Percentiles rank a stretch among this genome's conserved stretches.
Evolutionary conservation across 1,284 basidiomycete species (phyloP).

Genomic region (Fomitopsis betulina): DNA sequence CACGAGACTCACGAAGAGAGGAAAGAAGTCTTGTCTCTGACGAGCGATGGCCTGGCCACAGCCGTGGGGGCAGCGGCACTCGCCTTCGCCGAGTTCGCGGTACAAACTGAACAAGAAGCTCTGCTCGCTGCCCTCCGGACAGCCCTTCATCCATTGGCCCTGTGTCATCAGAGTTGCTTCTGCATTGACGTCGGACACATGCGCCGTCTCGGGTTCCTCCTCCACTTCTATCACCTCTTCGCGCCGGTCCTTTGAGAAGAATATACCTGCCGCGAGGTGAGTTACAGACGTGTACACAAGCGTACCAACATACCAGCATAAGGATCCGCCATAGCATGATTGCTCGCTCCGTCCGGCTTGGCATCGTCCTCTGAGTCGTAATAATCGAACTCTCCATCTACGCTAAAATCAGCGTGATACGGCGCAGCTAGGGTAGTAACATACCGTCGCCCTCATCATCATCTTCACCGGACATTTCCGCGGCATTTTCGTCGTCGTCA

Average conservation of each 20-base stretch:
- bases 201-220: constrained; percentile 61
- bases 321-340: constrained; percentile 62
- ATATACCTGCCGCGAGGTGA: constrained; percentile 55
- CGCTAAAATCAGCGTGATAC: neutral
- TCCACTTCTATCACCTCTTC: constrained; percentile 86
- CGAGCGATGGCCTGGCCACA: constrained; percentile 61
- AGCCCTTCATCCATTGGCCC: constrained; percentile 96
- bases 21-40: constrained; percentile 75
- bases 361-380: constrained; percentile 74
- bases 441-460: constrained; percentile 44
- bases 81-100: constrained; percentile 59
- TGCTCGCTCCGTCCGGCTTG: constrained; percentile 33
- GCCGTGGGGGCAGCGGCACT: constrained; percentile 65
- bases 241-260: constrained; percentile 86
- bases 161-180: constrained; percentile 70
- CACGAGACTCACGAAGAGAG: constrained; percentile 61
- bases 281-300: neutral
- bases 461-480: constrained; percentile 34
- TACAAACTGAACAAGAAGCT: constrained; percentile 84
- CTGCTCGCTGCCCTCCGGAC: constrained; percentile 89
- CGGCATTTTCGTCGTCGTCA: constrained; percentile 44
- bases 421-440: constrained; percentile 12
- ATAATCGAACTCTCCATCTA: constrained; percentile 26
- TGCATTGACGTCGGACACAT: constrained; percentile 41
- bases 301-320: constrained; percentile 59